A percentile compares a stretch with the other conserved stretches of the same genome.
Conservation (phyloP, 176 grass and related monocot species). For the Ananas comosus region DNA sequence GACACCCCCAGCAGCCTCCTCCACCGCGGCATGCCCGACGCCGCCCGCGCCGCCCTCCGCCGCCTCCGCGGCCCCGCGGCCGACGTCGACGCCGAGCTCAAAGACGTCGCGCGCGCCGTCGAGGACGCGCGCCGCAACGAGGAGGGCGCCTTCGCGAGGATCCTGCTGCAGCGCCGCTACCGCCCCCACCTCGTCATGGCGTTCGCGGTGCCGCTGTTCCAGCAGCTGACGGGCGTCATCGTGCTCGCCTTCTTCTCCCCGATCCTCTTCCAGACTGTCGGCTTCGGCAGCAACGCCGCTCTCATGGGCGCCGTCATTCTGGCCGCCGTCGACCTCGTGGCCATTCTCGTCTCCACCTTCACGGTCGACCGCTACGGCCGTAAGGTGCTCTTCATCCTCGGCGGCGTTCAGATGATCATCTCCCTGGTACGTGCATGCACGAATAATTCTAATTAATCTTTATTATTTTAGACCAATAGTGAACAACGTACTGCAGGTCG, state of each 20-base stretch:
- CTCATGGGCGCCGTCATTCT: conserved; percentile 54
- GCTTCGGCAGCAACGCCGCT: conserved; percentile 41
- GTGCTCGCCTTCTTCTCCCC: conserved; percentile 64
- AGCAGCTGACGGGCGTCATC: conserved; percentile 65
- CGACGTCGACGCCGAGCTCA: conserved; percentile 52
- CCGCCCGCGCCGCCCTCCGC: conserved; percentile 36
- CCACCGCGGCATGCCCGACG: conserved; percentile 28
- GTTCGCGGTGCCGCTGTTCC: conserved; percentile 50
- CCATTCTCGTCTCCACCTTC: conserved; percentile 28
- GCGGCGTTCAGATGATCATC: conserved; percentile 39
- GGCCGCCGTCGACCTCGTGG: conserved; percentile 42
- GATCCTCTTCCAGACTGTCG: conserved; percentile 57
- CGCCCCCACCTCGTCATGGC: conserved; percentile 50
- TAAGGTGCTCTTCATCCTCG: conserved; percentile 32
- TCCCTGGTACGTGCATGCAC: conserved; percentile 23
- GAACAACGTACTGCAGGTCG: conserved; percentile 6
- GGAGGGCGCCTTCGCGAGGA: conserved; percentile 45
- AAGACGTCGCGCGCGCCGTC: conserved; percentile 25
- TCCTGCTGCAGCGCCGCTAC: conserved; percentile 33
- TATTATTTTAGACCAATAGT: neutral
- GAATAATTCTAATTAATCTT: neutral
- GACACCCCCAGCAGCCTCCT: conserved; percentile 59
- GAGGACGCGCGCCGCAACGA: conserved; percentile 17
- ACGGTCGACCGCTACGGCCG: conserved; percentile 47
- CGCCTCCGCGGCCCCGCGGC: conserved; percentile 30